phyloP scores from a whole-genome alignment of 2,329 filamentous ascomycete species.

The Epichloe brachyelytri region DNA sequence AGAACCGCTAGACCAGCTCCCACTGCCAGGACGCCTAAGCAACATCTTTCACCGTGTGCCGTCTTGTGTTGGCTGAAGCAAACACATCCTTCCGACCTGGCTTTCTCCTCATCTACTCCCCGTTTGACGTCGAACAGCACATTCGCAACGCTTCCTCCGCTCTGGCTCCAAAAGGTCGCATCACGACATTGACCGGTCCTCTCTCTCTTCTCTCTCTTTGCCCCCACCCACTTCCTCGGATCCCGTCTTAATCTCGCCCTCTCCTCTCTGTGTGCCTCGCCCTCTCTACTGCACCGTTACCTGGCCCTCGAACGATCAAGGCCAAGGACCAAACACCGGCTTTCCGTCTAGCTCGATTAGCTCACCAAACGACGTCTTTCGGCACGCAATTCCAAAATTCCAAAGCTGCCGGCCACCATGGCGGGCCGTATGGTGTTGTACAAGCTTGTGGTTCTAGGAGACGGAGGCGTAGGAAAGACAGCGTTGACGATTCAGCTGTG shows the following conservation, averaged over 20 bases:
- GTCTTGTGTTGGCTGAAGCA: constrained; percentile 6
- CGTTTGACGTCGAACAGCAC: constrained; percentile 5
- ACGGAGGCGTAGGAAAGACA: constrained; percentile 89
- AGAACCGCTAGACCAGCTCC: constrained; percentile 1
- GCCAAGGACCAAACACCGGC: neutral
- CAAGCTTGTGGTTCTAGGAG: constrained; percentile 89
- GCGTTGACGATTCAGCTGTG: constrained; percentile 93
- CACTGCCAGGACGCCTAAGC: constrained; percentile 1
- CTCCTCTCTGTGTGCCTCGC: neutral
- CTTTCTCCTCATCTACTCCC: neutral
- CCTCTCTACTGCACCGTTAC: neutral
- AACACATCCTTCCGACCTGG: constrained; percentile 5
- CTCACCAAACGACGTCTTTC: neutral
- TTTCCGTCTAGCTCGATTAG: neutral
- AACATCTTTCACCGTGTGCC: neutral
- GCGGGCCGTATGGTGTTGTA: constrained; percentile 91
- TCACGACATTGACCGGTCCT: neutral
- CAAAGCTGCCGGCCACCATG: constrained; percentile 37
- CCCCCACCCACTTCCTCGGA: neutral
- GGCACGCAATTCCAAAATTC: neutral
- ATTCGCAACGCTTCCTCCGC: neutral
- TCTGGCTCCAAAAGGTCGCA: neutral
- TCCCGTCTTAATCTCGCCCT: neutral
- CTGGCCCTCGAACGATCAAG: neutral
- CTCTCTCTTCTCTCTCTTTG: neutral